Evolutionary conservation across 106 monocot species (phyloP), one percentile per base, ranked within the genome.

Genomic region (Agapanthus africanus): DNA sequence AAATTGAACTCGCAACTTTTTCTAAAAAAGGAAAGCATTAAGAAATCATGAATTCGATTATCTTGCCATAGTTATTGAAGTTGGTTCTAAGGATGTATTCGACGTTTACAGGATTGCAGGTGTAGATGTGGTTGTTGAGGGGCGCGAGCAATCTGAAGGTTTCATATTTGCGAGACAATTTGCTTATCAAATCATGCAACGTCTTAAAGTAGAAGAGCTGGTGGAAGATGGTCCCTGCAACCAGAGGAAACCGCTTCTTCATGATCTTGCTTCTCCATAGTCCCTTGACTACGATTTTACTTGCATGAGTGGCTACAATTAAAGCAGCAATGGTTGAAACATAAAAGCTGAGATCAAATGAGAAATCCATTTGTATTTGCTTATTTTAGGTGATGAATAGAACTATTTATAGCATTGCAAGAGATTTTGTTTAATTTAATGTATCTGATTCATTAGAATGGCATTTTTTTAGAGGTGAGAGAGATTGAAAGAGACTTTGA

Each of bases 221-320:
- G 47, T 85, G 85, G 49, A 85, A 81, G 33, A 81, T 51, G 28
- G 85, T 74, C 5, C 81, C 78, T 22, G 42, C 80, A 5, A 79
- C 39, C 2, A 79, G 79, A 0, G 83, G 71, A 28, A 66, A 67
- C 23, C 34, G 50, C 40, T 42, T 39, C 67, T 60, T 72, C 32
- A n/a, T n/a, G n/a, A 7, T 52, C 59, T 59, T 32, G 11, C 32
- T 31, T 59, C 32, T 32, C 59, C 30, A 28, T 18, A 31, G 59
- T 37, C 36, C n/a, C 4, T 31, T 28, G 37, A 6, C 21, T n/a
- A 63, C 4, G 35, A 63, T n/a, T 37, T 37, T 63, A 35, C 19
- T 19, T 3, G 19, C 63, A 37, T 4, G 37, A 18, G 35, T 8
- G 35, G 31, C 15, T 35, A 61, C 2, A 1, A 35, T 14, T 16